Evolutionary conservation across 1,139 yeast genomes (phyloP), one percentile per base, ranked within the genome.

Genomic region (Blastobotrys capitulatus): DNA sequence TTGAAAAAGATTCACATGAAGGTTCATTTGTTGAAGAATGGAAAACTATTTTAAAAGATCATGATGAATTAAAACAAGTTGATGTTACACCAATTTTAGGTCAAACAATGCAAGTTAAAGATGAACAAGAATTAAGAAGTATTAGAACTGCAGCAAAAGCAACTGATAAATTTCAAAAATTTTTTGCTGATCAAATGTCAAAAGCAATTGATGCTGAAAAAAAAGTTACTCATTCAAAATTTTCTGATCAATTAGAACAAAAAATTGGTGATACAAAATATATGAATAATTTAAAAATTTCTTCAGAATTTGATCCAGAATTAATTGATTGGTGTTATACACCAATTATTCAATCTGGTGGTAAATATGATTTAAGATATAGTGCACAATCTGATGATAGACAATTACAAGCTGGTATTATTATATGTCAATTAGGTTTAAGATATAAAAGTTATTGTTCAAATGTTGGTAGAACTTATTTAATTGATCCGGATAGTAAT

Each of bases 321-420:
- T 80, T 82, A 55, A 71, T 92, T 35, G 97, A 92, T 67, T 92
- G 97, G 97, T 86, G 96, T 60, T 89, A 88, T 67, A 81, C 89
- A 44, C 97, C 98, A 29, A 86, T 88, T 51, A 77, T 92, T 52
- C 96, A 90, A 69, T 84, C 95, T 59, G 95, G 95, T 48, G 89
- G 88, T 41, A 81, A 82, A 48, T 90, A 82, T 63, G 96, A 89
- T 65, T 74, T 90, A 62, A 83, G 78, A 60, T 94, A 95, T 42
- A 83, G 94, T 55, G 96, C 96, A 1, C 78, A 82, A 56, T 83
- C 95, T 0, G 78, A 79, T 48, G 78, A 81, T 53, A 79, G 80
- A 47, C 77, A 75, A 56, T 75, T 90, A 52, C 77, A 77, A 39
- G 85, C 85, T 38, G 95, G 96, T 18, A 89, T 87, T 36, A 89